Conservation (phyloP, 768 basidiomycete species). For the Cyclocybe cylindracea region DNA sequence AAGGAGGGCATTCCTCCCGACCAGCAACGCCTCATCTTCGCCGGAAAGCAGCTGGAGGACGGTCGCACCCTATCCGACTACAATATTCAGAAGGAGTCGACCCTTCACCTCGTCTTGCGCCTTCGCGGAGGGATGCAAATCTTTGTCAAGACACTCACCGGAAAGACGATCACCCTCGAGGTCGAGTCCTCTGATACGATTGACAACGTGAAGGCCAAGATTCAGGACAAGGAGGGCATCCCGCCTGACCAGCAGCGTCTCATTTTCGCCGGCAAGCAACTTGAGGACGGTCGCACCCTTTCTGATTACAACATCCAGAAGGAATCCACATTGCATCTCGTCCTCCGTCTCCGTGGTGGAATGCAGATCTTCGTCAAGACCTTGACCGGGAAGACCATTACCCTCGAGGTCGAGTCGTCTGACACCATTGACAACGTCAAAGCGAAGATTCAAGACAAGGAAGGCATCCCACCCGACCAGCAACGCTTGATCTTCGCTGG, state of each 20-base stretch:
- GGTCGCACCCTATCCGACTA: constrained; percentile 90
- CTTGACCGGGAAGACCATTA: constrained; percentile 76
- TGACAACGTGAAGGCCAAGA: constrained; percentile 85
- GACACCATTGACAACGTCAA: constrained; percentile 81
- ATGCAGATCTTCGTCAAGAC: constrained; percentile 79
- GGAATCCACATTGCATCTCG: constrained; percentile 77
- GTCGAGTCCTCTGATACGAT: constrained; percentile 94
- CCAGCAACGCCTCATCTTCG: constrained; percentile 89
- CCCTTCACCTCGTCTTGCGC: constrained; percentile 78
- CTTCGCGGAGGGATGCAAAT: too few relatives aligned
- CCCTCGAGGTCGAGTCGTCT: constrained; percentile 72
- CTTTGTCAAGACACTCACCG: too few relatives aligned
- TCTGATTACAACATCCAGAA: constrained; percentile 84
- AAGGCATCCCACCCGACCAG: constrained; percentile 78
- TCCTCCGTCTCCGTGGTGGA: constrained; percentile 67
- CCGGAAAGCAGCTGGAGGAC: constrained; percentile 91
- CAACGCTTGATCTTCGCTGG: constrained; percentile 81
- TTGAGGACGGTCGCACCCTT: constrained; percentile 92
- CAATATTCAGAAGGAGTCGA: constrained; percentile 90
- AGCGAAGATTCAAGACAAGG: constrained; percentile 80
- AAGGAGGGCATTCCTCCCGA: constrained; percentile 88
- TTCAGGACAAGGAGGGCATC: constrained; percentile 83
- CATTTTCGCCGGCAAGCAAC: constrained; percentile 92
- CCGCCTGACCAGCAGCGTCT: constrained; percentile 88
- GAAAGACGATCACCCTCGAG: constrained; percentile 91